A percentile compares a stretch with the other conserved stretches of the same genome.
These are phyloP conservation scores for Neocucurbitaria cava DNA, from an alignment of 2,329 filamentous ascomycete genomes.

Conservation along the genomic window DNA sequence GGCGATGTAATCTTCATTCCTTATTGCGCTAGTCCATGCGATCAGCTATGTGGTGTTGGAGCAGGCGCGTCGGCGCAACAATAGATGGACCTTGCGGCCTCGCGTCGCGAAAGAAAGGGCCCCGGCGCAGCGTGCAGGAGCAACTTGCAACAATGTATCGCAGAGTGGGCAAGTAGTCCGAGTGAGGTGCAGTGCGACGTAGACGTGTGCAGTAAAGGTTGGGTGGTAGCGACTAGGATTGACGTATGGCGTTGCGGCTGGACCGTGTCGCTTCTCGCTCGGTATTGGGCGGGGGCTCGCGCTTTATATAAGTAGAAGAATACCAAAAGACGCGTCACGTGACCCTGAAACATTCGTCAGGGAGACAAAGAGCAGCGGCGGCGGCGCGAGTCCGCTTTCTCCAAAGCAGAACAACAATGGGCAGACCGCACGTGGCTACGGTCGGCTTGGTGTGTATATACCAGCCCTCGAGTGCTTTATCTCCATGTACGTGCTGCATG, in stretches of 20 bases:
- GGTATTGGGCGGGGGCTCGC: not conserved
- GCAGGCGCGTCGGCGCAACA: constrained; percentile 46
- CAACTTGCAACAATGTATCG: not conserved
- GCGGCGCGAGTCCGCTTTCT: not conserved
- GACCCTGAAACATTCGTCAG: not conserved
- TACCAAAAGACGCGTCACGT: not conserved
- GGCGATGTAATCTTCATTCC: constrained; percentile 59
- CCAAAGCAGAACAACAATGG: not conserved
- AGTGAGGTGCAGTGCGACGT: constrained; percentile 1
- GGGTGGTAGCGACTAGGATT: constrained; percentile 15
- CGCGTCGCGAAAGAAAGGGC: not conserved
- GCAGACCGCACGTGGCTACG: too few relatives aligned
- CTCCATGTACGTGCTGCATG: not conserved
- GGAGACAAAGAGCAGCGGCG: constrained; percentile 1
- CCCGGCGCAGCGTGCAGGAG: not conserved
- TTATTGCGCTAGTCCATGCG: constrained; percentile 41
- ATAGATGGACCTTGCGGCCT: constrained; percentile 23
- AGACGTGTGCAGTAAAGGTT: constrained; percentile 1
- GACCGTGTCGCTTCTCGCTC: constrained; percentile 3
- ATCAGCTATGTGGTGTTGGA: constrained; percentile 20
- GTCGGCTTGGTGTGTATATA: not conserved
- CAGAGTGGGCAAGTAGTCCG: not conserved
- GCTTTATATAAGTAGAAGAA: not conserved
- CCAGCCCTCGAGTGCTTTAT: not conserved
- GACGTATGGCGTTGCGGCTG: constrained; percentile 25